A percentile compares a stretch with the other conserved stretches of the same genome.
Conservation (phyloP, 2,329 filamentous ascomycete species). For the Penicillium sp. region DNA sequence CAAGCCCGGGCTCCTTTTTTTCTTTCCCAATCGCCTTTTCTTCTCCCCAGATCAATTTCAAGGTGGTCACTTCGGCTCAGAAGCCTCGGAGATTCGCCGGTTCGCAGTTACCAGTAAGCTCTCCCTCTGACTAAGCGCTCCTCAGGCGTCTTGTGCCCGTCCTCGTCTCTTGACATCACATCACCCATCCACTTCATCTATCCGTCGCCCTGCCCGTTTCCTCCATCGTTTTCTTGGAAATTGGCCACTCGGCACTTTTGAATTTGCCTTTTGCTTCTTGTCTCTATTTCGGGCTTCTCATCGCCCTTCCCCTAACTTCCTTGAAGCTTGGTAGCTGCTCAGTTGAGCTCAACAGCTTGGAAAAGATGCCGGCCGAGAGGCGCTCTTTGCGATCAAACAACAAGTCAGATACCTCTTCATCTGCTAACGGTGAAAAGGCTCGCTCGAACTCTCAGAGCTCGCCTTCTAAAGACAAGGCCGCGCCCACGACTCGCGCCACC, state of each 20-base stretch:
- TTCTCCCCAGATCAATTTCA: neutral
- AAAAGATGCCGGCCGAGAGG: slow-evolving; percentile 46
- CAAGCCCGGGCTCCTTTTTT: neutral
- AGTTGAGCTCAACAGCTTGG: slow-evolving; percentile 32
- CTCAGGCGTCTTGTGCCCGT: slow-evolving; percentile 30
- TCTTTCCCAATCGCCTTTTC: neutral
- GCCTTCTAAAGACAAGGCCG: slow-evolving; percentile 44
- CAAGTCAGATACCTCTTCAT: slow-evolving; percentile 45
- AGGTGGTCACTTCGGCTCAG: neutral
- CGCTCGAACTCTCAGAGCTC: slow-evolving; percentile 44
- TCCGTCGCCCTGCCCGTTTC: slow-evolving; percentile 13
- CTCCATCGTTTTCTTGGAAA: slow-evolving; percentile 15
- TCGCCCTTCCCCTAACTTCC: slow-evolving; percentile 23
- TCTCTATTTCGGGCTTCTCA: slow-evolving; percentile 16
- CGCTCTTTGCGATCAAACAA: slow-evolving; percentile 46
- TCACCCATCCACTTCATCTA: slow-evolving; percentile 30
- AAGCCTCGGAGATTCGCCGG: neutral
- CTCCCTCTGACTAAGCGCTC: slow-evolving; percentile 33
- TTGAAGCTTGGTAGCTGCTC: slow-evolving; percentile 30
- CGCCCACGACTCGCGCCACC: slow-evolving; percentile 39
- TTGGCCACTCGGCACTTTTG: slow-evolving; percentile 9
- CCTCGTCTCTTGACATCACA: slow-evolving; percentile 40
- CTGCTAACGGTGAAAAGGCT: slow-evolving; percentile 46
- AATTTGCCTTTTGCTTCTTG: slow-evolving; percentile 12
- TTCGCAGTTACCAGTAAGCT: slow-evolving; percentile 23